These are phyloP conservation scores for Allantophomopsis cytisporea DNA, from an alignment of 2,329 filamentous ascomycete genomes.

Conservation along the genomic window DNA sequence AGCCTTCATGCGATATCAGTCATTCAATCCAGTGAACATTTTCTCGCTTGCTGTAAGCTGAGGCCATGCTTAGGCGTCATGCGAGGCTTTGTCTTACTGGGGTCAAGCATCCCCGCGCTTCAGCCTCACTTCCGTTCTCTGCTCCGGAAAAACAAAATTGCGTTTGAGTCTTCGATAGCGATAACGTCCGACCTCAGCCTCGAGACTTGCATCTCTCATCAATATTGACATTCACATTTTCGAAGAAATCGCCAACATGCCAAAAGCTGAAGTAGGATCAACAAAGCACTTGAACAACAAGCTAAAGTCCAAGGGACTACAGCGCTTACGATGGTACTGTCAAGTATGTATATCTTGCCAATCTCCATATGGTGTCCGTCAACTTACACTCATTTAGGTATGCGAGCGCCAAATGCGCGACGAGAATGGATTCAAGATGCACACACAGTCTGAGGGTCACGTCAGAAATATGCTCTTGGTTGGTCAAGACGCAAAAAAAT, in stretches of 20 bases:
- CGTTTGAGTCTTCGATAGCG: too few relatives aligned
- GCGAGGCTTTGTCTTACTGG: too few relatives aligned
- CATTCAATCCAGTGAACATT: too few relatives aligned
- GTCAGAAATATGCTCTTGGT: constrained; percentile 82
- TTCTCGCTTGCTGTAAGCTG: too few relatives aligned
- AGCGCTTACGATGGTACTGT: constrained; percentile 86
- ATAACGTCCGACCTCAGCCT: too few relatives aligned
- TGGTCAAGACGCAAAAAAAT: constrained; percentile 75
- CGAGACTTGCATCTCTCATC: too few relatives aligned
- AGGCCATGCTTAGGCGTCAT: too few relatives aligned
- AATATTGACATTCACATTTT: too few relatives aligned
- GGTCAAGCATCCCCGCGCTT: too few relatives aligned
- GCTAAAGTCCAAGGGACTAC: constrained; percentile 68
- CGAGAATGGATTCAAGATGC: constrained; percentile 86
- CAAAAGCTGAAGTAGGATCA: constrained; percentile 80
- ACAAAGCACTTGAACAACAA: constrained; percentile 87
- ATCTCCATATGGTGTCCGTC: not conserved
- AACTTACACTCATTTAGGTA: constrained; percentile 30
- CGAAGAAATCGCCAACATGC: constrained; percentile 45
- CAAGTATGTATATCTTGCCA: constrained; percentile 28
- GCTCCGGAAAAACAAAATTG: too few relatives aligned
- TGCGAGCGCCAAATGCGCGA: constrained; percentile 70
- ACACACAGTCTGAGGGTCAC: constrained; percentile 73
- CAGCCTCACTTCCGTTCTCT: too few relatives aligned
- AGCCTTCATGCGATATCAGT: too few relatives aligned